Conservation (phyloP, 495 filamentous ascomycete genomes). For the Tuber brumale region DNA sequence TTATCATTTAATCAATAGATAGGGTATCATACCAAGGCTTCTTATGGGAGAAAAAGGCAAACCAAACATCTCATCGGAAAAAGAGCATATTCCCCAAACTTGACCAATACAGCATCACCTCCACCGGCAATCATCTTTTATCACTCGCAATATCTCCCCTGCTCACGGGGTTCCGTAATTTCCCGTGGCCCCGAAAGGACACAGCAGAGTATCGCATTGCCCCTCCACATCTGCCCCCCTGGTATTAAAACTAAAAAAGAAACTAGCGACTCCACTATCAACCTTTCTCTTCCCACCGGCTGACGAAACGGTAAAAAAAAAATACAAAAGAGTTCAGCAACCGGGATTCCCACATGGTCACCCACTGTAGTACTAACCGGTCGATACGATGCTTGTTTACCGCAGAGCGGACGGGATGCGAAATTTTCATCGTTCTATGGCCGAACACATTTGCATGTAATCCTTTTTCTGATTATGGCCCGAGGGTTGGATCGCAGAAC, state of each 20-base stretch:
- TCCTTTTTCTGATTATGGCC: neutral
- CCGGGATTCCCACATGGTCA: slow-evolving; percentile 2
- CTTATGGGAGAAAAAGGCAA: neutral
- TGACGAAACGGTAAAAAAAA: neutral
- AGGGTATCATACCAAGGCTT: neutral
- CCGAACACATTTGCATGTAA: neutral
- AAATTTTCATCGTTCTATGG: slow-evolving; percentile 5
- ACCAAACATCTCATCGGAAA: neutral
- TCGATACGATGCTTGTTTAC: slow-evolving; percentile 1
- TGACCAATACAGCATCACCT: neutral
- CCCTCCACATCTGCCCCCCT: too few relatives aligned
- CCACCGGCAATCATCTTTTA: neutral
- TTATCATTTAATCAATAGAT: neutral
- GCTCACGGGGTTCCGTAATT: neutral
- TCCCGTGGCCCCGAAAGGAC: neutral
- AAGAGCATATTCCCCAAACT: neutral
- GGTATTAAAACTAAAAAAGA: neutral
- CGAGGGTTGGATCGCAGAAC: neutral
- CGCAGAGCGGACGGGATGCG: slow-evolving; percentile 6
- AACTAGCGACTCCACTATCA: neutral
- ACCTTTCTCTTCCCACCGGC: neutral
- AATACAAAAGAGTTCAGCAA: neutral
- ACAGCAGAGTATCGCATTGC: neutral
- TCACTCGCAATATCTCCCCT: neutral
- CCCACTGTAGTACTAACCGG: neutral